These are phyloP conservation scores for Sporothrix phasma DNA, from an alignment of 2,329 filamentous ascomycete species.

Conservation along the genomic window DNA sequence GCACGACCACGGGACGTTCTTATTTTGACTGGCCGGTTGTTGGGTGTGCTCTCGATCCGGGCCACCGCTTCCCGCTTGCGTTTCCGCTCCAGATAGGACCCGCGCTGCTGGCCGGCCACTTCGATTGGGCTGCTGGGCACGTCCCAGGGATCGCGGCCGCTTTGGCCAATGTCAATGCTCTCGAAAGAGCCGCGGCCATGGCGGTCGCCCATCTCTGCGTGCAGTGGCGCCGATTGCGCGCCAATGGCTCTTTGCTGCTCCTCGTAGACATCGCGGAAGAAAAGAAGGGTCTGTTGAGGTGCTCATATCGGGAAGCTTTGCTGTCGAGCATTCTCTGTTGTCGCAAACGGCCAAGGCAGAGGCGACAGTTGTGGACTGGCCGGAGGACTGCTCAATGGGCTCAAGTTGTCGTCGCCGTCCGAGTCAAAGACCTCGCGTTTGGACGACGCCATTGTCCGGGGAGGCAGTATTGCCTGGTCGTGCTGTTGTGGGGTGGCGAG, in stretches of 20 bases:
- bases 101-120: background rate
- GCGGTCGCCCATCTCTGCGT: background rate
- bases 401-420: constrained; percentile 26
- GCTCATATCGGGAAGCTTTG: constrained; percentile 13
- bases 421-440: constrained; percentile 25
- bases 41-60: background rate
- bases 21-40: background rate
- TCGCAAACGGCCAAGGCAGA: background rate
- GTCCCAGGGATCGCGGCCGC: constrained; percentile 32
- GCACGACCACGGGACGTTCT: background rate
- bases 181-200: background rate
- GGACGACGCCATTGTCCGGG: constrained; percentile 21
- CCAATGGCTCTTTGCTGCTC: constrained; percentile 32
- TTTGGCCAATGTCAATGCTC: background rate
- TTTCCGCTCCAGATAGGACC: constrained; percentile 19
- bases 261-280: constrained; percentile 39
- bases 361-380: constrained; percentile 1
- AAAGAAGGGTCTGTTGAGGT: constrained; percentile 38
- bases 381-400: constrained; percentile 18
- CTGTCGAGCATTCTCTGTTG: background rate
- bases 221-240: background rate
- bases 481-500: background rate
- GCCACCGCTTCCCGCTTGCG: background rate
- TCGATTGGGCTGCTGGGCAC: constrained; percentile 33
- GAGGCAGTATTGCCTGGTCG: background rate